phyloP scores from a whole-genome alignment of 345 rosid genomes.

The Arabidopsis arenosa region DNA sequence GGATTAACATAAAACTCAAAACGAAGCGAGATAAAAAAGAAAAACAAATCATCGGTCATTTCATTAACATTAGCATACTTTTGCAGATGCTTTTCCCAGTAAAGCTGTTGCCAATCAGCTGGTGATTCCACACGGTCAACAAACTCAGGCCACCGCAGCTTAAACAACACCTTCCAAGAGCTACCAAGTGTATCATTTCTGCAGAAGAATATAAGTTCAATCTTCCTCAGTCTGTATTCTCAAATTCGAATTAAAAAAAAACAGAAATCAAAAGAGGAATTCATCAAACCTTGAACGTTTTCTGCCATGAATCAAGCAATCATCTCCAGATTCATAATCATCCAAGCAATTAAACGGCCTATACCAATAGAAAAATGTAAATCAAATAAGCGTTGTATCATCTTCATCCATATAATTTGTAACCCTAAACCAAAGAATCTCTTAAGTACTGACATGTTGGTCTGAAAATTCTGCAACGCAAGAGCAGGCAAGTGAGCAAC shows the following conservation, averaged over 20 bases:
- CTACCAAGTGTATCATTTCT: conserved; percentile 56
- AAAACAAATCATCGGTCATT: conserved; percentile 5
- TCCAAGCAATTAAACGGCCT: conserved; percentile 65
- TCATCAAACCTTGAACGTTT: conserved; percentile 69
- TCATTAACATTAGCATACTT: conserved; percentile 49
- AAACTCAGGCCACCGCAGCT: conserved; percentile 69
- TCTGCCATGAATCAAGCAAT: conserved; percentile 51
- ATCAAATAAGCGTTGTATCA: background rate
- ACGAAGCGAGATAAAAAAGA: background rate
- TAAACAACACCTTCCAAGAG: conserved; percentile 69
- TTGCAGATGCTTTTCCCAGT: conserved; percentile 88
- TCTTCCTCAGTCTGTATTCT: background rate
- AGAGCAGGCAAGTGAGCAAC: conserved; percentile 65
- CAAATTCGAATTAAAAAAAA: background rate
- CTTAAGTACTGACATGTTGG: conserved; percentile 55
- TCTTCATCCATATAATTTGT: conserved; percentile 4
- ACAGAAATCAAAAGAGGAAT: background rate
- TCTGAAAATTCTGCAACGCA: conserved; percentile 67
- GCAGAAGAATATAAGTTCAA: background rate
- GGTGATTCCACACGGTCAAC: conserved; percentile 37
- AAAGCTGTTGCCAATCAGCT: conserved; percentile 71
- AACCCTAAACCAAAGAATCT: background rate
- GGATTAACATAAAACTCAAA: conserved; percentile 33
- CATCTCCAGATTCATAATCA: conserved; percentile 50
- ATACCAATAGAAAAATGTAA: conserved; percentile 33